Conservation (phyloP, 192 early-diverging fungal species). For the Gonapodya prolifera region DNA sequence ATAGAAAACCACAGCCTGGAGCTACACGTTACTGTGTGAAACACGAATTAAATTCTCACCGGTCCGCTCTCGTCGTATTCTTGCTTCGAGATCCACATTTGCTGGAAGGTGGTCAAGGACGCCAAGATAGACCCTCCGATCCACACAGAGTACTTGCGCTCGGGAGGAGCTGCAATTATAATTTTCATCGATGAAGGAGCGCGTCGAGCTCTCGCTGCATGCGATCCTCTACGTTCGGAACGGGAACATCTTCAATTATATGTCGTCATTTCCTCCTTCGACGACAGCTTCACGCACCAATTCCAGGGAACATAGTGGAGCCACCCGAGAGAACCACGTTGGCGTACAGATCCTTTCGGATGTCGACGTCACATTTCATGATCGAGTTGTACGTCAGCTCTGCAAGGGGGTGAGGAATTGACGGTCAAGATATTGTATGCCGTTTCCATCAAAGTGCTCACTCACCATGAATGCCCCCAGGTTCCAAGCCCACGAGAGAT, state of each 20-base stretch:
- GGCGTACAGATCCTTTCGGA: too few relatives aligned
- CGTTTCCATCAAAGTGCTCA: too few relatives aligned
- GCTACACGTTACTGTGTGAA: too few relatives aligned
- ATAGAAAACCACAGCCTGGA: too few relatives aligned
- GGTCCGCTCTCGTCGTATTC: too few relatives aligned
- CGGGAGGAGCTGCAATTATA: conserved; percentile 16
- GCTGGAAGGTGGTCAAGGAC: too few relatives aligned
- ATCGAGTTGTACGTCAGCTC: conserved; percentile 11
- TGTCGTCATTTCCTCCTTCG: background rate
- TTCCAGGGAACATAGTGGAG: conserved; percentile 8
- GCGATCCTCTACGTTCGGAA: conserved; percentile 8
- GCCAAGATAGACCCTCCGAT: too few relatives aligned
- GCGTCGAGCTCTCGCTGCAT: conserved; percentile 9
- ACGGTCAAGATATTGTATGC: too few relatives aligned
- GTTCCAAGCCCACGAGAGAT: conserved; percentile 8
- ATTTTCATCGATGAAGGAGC: conserved; percentile 13
- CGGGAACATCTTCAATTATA: background rate
- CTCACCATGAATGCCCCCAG: conserved; percentile 11
- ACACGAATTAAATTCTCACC: too few relatives aligned
- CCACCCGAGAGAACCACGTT: conserved; percentile 17
- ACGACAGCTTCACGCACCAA: background rate
- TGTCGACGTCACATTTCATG: conserved; percentile 16
- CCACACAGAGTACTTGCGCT: conserved; percentile 15
- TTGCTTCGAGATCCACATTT: too few relatives aligned
- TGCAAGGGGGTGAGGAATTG: too few relatives aligned